phyloP scores from a whole-genome alignment of 2,329 filamentous ascomycete species.

The Salinomyces thailandicus region DNA sequence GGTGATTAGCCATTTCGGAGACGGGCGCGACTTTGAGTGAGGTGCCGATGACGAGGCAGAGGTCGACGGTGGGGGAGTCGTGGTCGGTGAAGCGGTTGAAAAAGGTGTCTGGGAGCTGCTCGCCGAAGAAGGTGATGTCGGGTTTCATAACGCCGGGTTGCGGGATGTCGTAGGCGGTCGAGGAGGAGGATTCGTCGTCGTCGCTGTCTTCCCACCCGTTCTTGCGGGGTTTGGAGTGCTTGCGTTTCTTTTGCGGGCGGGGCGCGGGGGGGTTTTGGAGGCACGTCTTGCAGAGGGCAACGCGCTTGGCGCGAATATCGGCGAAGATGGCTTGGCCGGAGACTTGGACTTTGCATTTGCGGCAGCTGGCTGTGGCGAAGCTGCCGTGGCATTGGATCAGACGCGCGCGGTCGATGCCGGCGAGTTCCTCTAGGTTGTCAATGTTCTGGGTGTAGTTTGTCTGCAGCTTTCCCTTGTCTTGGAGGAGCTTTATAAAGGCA shows the following conservation, averaged over 20 bases:
- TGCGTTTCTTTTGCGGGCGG: conserved; percentile 22
- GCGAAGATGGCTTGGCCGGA: conserved; percentile 67
- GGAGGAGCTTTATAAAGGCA: conserved; percentile 80
- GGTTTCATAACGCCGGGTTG: conserved; percentile 80
- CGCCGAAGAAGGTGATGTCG: conserved; percentile 96
- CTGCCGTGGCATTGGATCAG: conserved; percentile 94
- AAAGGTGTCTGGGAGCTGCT: conserved; percentile 76
- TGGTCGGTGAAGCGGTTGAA: conserved; percentile 67
- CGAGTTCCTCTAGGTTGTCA: conserved; percentile 70
- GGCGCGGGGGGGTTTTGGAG: conserved; percentile 30
- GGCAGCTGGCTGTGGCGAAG: conserved; percentile 83
- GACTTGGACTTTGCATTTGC: conserved; percentile 67
- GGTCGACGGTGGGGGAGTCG: conserved; percentile 69
- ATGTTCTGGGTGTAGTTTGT: conserved; percentile 99
- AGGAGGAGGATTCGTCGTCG: conserved; percentile 47
- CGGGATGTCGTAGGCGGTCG: conserved; percentile 57
- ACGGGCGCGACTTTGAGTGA: conserved; percentile 93
- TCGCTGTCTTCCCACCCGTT: conserved; percentile 43
- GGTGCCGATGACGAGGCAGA: conserved; percentile 93
- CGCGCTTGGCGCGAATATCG: conserved; percentile 62
- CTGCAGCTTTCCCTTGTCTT: conserved; percentile 77
- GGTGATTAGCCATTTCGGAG: conserved; percentile 56
- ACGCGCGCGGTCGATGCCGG: conserved; percentile 69
- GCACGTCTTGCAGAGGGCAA: conserved; percentile 71
- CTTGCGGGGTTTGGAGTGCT: conserved; percentile 35